These are phyloP conservation scores for Periconia sp. DNA, from an alignment of 2,329 filamentous ascomycete genomes.

Conservation along the genomic window DNA sequence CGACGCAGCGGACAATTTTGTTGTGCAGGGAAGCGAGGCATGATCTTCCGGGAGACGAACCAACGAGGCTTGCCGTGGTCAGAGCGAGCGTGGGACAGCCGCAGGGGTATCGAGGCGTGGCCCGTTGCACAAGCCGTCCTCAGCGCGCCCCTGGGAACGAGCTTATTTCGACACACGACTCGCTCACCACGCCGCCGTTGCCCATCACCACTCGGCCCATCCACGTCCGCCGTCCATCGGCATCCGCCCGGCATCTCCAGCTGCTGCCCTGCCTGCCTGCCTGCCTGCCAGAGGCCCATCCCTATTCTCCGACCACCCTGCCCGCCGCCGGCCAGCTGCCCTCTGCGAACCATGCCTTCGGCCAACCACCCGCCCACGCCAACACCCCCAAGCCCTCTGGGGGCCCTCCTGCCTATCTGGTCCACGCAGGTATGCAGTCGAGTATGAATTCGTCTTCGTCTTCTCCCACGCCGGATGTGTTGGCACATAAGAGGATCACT, in stretches of 20 bases:
- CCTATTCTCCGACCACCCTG: not conserved
- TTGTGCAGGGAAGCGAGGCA: conserved; percentile 33
- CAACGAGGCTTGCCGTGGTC: conserved; percentile 26
- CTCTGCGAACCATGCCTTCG: no score
- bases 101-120: conserved; percentile 37
- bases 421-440: no score
- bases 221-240: conserved; percentile 29
- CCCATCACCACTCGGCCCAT: conserved; percentile 21
- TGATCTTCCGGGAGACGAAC: conserved; percentile 42
- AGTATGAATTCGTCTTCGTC: no score
- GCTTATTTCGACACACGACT: conserved; percentile 28
- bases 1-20: conserved; percentile 27
- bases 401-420: no score
- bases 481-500: conserved; percentile 9
- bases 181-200: conserved; percentile 29
- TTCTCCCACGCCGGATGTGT: no score
- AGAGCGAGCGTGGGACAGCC: conserved; percentile 30
- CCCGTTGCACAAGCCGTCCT: conserved; percentile 27
- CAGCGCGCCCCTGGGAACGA: conserved; percentile 27
- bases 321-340: no score
- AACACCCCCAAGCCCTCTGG: no score
- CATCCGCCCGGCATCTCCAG: no score
- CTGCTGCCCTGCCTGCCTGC: no score
- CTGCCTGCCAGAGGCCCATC: not conserved
- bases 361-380: no score